Base-by-base conservation (phyloP, 345 rosid species). In the Cardiospermum halicacabum region DNA sequence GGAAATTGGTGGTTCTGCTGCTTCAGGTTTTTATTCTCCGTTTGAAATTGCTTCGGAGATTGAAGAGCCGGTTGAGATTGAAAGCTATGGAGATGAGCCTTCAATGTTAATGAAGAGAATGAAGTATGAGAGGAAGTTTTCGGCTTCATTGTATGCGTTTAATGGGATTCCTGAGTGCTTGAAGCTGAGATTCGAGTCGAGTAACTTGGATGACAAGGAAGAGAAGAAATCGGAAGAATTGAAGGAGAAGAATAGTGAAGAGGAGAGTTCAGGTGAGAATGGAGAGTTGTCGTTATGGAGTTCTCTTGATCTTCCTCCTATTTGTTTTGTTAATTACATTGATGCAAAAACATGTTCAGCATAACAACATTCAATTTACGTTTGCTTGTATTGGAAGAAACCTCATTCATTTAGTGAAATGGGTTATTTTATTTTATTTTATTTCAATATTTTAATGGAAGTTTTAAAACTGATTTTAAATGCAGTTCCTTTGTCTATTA, bases 131-230 rank as follows among this genome's bases (percentile, higher is more conserved):
- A 69, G 93, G 59, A 84, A 84, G 67, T 70, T 79, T 69, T 84
- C 89, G 5, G 89, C 88, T 66, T 87, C 93, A 5, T 77, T 84
- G 2, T 82, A 84, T 34, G 85, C 89, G 4, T 84, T 84, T 71
- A 77, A 82, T 65, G 88, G 89, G 28, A 79, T 84, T 65, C 31
- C 81, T 2, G 87, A 87, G 72, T 75, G 87, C 76, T 53, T 87
- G 40, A 81, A 65, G 58, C 61, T 79, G 71, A 75, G 70, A 67
- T 64, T 84, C 11, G 74, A 70, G 26, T 60, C 79, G 24, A 60
- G 69, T 54, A 72, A 30, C 19, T 69, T 2, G 15, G 70, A 53
- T 36, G 78, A 62, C 5, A 60, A 72, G 26, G 57, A 61, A 19
- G 65, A 69, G 67, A 65, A 58, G 42, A 57, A 64, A 43, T 55